These are phyloP conservation scores for Solanum chilense DNA, from an alignment of 257 asterid genomes.

Conservation along the genomic window DNA sequence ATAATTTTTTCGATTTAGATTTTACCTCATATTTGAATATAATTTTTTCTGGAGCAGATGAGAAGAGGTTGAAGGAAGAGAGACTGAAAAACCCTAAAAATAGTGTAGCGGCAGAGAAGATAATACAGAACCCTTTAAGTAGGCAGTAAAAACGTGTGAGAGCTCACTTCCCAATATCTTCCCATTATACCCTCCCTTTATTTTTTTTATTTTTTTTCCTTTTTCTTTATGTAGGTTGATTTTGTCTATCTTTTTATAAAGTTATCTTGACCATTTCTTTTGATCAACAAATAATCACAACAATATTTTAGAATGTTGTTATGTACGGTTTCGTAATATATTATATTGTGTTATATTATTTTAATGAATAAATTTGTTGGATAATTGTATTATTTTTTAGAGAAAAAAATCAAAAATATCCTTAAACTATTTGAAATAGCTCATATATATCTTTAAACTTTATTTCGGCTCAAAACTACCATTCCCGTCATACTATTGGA, in stretches of 20 bases:
- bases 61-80: not conserved
- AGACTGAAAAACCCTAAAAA: slow-evolving; percentile 47
- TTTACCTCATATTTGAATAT: slow-evolving; percentile 44
- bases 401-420: too few relatives aligned
- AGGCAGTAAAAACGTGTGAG: not conserved
- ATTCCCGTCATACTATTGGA: too few relatives aligned
- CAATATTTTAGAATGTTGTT: too few relatives aligned
- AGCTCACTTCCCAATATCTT: not conserved
- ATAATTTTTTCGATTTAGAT: not conserved
- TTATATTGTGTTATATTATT: not conserved
- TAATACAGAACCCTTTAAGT: not conserved
- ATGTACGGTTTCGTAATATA: too few relatives aligned
- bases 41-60: not conserved
- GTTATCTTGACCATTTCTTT: not conserved
- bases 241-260: not conserved
- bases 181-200: not conserved
- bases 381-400: too few relatives aligned
- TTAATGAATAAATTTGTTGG: too few relatives aligned
- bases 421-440: too few relatives aligned
- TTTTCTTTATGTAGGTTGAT: not conserved
- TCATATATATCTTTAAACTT: too few relatives aligned
- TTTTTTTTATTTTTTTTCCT: not conserved
- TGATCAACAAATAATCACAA: not conserved
- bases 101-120: not conserved
- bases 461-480: too few relatives aligned